Conservation (phyloP, 2,329 filamentous ascomycete species). For the Claviceps sp. region DNA sequence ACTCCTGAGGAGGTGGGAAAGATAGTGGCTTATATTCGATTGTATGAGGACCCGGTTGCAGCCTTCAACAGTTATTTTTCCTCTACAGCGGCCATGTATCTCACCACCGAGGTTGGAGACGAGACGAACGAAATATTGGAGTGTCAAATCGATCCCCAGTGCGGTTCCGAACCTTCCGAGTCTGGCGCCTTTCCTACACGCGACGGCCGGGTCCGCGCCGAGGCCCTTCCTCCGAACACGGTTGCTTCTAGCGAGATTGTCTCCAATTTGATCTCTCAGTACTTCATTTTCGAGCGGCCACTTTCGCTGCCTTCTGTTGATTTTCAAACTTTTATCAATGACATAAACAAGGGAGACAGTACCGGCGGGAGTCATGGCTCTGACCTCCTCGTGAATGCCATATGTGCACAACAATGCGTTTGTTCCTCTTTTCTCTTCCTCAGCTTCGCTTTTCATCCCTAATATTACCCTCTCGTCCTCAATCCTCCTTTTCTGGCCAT, state of each 20-base stretch:
- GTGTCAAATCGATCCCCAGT: background rate
- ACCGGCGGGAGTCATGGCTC: background rate
- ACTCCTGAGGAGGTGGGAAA: background rate
- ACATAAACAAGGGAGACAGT: constrained; percentile 1
- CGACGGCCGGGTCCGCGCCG: background rate
- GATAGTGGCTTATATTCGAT: background rate
- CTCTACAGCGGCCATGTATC: background rate
- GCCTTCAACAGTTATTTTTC: background rate
- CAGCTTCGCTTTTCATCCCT: no score
- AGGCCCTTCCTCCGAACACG: background rate
- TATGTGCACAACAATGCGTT: background rate
- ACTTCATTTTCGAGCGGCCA: background rate
- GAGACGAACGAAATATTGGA: background rate
- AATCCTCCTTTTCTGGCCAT: background rate
- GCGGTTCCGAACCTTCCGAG: no score
- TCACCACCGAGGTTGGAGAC: background rate
- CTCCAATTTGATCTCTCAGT: background rate
- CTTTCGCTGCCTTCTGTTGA: background rate
- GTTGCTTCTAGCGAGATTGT: background rate
- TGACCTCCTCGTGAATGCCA: background rate
- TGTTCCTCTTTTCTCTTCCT: background rate
- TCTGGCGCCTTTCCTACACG: background rate
- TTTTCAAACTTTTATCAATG: background rate
- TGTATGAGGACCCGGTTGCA: background rate
- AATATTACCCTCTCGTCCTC: background rate